These are phyloP conservation scores for Berkeleyomyces rouxiae DNA, from an alignment of 2,329 filamentous ascomycete species.

Conservation along the genomic window DNA sequence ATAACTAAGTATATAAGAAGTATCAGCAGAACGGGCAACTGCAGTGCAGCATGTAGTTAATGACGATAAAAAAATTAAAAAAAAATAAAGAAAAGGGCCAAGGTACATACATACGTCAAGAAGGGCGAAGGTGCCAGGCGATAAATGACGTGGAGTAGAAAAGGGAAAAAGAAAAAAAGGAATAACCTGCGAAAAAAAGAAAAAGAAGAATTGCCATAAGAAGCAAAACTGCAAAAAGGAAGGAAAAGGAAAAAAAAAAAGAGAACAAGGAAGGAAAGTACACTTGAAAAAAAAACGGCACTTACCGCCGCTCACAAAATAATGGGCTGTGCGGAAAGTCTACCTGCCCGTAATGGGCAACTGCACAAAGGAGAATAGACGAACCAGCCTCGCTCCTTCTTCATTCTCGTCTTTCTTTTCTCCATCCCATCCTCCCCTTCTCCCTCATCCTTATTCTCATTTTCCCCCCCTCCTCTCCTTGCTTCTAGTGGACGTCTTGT, in stretches of 20 bases:
- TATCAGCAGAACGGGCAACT: too few species aligned
- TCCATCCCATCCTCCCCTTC: too few species aligned
- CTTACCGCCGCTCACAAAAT: neutral
- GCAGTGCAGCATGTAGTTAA: too few species aligned
- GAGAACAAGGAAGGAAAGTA: neutral
- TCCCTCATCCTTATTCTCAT: too few species aligned
- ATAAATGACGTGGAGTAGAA: neutral
- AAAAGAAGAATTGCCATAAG: neutral
- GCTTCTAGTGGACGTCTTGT: too few species aligned
- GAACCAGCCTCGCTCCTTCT: too few species aligned
- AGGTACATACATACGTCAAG: neutral
- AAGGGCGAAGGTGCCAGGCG: neutral
- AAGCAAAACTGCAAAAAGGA: neutral
- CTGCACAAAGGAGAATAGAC: too few species aligned
- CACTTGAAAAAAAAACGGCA: neutral
- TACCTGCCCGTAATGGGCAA: too few species aligned
- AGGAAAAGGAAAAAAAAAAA: neutral
- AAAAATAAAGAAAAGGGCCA: neutral
- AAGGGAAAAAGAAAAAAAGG: neutral
- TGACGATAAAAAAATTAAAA: neutral
- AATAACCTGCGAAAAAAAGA: neutral
- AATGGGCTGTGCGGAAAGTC: neutral
- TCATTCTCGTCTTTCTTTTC: too few species aligned
- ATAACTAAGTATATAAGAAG: too few species aligned
- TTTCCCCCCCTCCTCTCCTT: too few species aligned